Percentiles rank a stretch among this genome's conserved stretches.
Evolutionary conservation across 257 asterid species (phyloP).

Genomic region (Anisodus tanguticus): DNA sequence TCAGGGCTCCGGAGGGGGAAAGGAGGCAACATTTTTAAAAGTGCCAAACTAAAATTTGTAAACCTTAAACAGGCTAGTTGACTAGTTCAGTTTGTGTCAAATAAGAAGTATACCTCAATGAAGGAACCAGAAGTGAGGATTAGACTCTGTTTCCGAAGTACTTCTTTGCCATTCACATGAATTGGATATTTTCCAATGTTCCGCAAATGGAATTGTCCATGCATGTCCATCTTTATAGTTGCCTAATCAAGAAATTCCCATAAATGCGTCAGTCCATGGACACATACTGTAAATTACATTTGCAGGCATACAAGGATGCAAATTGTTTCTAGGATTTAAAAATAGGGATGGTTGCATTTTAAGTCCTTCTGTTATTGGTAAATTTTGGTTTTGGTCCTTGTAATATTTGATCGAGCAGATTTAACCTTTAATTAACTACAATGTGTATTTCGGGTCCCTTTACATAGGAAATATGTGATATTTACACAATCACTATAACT

Average conservation of each 20-base stretch:
- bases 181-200: conserved; percentile 29
- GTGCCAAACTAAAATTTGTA: background rate
- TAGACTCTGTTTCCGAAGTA: conserved; percentile 14
- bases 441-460: background rate
- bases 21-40: background rate
- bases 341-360: background rate
- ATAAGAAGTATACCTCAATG: conserved; percentile 30
- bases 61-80: background rate
- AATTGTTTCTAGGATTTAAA: background rate
- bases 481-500: background rate
- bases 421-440: background rate
- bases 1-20: background rate
- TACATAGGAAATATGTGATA: background rate
- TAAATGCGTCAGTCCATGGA: background rate
- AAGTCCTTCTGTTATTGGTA: background rate
- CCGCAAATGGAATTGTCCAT: conserved; percentile 29
- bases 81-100: background rate
- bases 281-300: background rate
- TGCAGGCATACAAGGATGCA: background rate
- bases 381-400: background rate
- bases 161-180: conserved; percentile 32
- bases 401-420: background rate
- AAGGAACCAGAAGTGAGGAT: conserved; percentile 31
- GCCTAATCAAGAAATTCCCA: conserved; percentile 26
- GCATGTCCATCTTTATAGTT: conserved; percentile 29